A percentile compares a stretch with the other conserved stretches of the same genome.
Conservation (phyloP, 176 grass and related monocot genomes). For the Zizania latifolia region DNA sequence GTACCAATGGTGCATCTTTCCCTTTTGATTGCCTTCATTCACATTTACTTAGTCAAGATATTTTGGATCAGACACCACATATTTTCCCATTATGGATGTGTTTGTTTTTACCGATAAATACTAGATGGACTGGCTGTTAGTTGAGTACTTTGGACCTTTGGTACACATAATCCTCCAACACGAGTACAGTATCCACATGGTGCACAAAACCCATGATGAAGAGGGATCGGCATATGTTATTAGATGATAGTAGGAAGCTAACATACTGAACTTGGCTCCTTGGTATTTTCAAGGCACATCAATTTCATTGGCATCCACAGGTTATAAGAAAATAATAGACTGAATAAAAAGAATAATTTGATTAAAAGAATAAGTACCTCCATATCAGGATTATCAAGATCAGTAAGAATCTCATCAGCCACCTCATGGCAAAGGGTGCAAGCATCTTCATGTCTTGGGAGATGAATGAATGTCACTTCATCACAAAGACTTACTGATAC, state of each 20-base stretch:
- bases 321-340: background rate
- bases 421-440: slow-evolving; percentile 60
- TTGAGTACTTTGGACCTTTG: background rate
- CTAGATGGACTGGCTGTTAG: background rate
- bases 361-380: slow-evolving; percentile 41
- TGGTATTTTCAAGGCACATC: background rate
- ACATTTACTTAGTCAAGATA: background rate
- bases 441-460: slow-evolving; percentile 44
- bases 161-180: background rate
- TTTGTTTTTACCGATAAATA: background rate
- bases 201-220: background rate
- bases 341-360: background rate
- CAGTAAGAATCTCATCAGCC: slow-evolving; percentile 38
- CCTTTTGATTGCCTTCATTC: background rate
- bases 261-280: background rate
- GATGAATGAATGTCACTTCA: slow-evolving; percentile 10
- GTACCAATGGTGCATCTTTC: background rate
- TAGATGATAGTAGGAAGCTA: background rate
- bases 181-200: background rate
- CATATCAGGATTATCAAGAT: slow-evolving; percentile 58
- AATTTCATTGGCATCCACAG: background rate
- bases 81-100: background rate
- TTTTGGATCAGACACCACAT: background rate
- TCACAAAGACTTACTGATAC: slow-evolving; percentile 51
- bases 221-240: background rate